Base-by-base conservation (phyloP, 352 stramenopile genomes). In the Phytopythium helicoides region DNA sequence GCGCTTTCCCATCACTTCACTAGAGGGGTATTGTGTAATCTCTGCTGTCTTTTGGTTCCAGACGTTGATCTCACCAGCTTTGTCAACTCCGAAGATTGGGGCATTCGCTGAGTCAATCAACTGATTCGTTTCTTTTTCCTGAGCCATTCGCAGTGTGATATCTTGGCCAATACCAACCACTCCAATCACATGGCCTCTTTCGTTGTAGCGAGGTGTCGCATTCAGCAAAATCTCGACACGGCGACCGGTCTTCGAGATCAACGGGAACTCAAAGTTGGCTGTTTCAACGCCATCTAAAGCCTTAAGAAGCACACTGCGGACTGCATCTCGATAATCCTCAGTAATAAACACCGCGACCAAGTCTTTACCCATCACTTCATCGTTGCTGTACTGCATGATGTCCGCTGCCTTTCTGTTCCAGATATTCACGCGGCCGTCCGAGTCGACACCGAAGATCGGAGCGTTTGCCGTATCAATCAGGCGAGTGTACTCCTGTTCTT, bases 21-120 rank as follows among this genome's bases (percentile, higher is more conserved):
- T 62, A 3, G 78, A 82, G 5, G 74, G 73, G 60, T 96, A 98
- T 58, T 96, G 89, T 34, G 91, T 97, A 49, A 94, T 92, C 19
- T 94, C 81, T 8, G 81, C 81, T 10, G 88, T 86, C 56, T 97
- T 97, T 38, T 96, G 81, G 61, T 98, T 96, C 86, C 86, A 96
- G 55, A 95, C 94, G 48, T 93, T 94, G 6, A 96, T 85, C n/a
- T 60, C 58, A 6, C 86, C 83, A 28, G 94, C 66, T 85, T 21
- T 60, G 51, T 96, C 85, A 12, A 96, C 83, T 28, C 87, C 89
- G 46, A 97, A 96, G 41, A 96, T 96, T 19, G 89, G 86, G 0
- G 87, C 83, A 41, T 97, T 96, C 0, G 89, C 87, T 6, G 81
- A 95, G 44, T 97, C 89, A 54, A 97, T 95, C 19, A 97, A 47